These are phyloP conservation scores for Wickerhamiella cacticola DNA, from an alignment of 805 yeast genomes.

Conservation along the genomic window DNA sequence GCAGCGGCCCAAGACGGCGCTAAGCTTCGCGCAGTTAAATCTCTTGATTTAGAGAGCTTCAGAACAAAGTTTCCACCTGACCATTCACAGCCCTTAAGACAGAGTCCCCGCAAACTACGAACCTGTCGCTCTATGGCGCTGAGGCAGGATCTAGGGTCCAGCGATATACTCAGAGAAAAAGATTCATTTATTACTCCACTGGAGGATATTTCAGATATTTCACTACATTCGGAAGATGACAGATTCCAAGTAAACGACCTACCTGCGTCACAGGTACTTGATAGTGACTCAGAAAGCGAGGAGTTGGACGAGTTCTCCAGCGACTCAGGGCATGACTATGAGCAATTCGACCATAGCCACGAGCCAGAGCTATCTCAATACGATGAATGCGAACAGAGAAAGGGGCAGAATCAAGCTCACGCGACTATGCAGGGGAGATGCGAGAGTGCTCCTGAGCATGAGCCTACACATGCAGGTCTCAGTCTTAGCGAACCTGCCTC, in stretches of 20 bases:
- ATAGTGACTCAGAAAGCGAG: background rate
- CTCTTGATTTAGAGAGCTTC: constrained; percentile 6
- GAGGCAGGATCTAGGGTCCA: background rate
- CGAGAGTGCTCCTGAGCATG: background rate
- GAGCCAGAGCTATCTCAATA: background rate
- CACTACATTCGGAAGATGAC: constrained; percentile 1
- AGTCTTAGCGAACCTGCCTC: background rate
- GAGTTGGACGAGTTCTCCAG: background rate
- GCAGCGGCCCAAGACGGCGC: background rate
- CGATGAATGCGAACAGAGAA: background rate
- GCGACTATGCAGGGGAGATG: background rate
- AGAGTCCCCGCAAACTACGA: background rate
- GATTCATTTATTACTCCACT: background rate
- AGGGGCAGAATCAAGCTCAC: too few species aligned
- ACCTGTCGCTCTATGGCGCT: constrained; percentile 6
- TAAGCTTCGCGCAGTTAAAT: constrained; percentile 10
- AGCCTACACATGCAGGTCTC: background rate
- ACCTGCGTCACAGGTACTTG: background rate
- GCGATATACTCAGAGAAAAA: background rate
- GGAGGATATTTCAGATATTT: background rate
- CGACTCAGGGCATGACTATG: background rate
- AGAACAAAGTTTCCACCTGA: background rate
- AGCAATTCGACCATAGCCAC: background rate
- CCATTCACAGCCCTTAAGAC: background rate
- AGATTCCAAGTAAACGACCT: background rate